A percentile compares a stretch with the other conserved stretches of the same genome.
Conservation (phyloP, 768 basidiomycete species). For the Myochromella boudieri region DNA sequence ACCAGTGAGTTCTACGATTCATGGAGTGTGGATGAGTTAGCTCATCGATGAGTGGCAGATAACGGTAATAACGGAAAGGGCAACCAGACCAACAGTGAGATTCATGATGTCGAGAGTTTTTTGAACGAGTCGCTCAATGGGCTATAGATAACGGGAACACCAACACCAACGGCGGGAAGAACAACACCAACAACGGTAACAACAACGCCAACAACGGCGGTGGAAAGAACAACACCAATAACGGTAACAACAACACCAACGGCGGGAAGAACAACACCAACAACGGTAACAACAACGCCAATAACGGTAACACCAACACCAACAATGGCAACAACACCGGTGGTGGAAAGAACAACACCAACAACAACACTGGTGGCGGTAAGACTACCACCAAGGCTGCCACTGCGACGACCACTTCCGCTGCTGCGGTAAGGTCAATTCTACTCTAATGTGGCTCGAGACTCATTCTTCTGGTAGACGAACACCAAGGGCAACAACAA, state of each 20-base stretch:
- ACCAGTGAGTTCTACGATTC: not conserved
- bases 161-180: slow-evolving; percentile 10
- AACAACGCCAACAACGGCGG: slow-evolving; percentile 1
- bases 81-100: slow-evolving; percentile 9
- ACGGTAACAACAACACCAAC: slow-evolving; percentile 5
- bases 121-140: not conserved
- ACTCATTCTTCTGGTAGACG: too few relatives aligned
- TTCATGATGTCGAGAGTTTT: not conserved
- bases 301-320: slow-evolving; percentile 3
- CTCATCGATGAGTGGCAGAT: not conserved
- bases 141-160: slow-evolving; percentile 4
- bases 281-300: slow-evolving; percentile 11
- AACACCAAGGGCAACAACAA: slow-evolving; percentile 7
- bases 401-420: slow-evolving; percentile 11
- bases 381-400: slow-evolving; percentile 6
- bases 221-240: slow-evolving; percentile 2
- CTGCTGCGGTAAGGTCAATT: not conserved
- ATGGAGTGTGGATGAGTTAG: not conserved
- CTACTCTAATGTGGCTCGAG: too few relatives aligned
- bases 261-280: slow-evolving; percentile 8
- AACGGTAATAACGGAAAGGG: slow-evolving; percentile 13
- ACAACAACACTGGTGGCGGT: slow-evolving; percentile 7
- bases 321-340: slow-evolving; percentile 7
- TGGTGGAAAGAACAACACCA: slow-evolving; percentile 8
- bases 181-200: slow-evolving; percentile 13